These are phyloP conservation scores for Candida krabiensis DNA, from an alignment of 805 yeast genomes.

Conservation along the genomic window DNA sequence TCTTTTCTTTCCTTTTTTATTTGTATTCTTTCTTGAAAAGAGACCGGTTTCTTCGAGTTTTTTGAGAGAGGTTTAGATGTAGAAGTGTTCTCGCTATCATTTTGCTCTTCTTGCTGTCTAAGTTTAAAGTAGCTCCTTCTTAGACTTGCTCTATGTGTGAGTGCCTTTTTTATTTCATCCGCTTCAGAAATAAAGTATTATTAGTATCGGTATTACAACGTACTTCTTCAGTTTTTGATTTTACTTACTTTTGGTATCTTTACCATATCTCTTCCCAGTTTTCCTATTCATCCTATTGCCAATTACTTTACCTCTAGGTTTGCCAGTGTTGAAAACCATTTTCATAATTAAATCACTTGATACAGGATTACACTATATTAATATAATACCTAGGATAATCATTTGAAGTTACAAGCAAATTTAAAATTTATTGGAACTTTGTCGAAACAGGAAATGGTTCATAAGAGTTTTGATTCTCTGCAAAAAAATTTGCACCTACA, in stretches of 20 bases:
- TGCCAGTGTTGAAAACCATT: not conserved
- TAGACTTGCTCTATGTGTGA: conserved; percentile 77
- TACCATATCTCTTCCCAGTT: conserved; percentile 22
- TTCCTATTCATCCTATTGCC: not conserved
- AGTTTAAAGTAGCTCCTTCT: conserved; percentile 80
- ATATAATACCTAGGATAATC: no score
- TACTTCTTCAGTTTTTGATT: no score
- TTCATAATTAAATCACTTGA: not conserved
- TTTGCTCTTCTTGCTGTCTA: conserved; percentile 67
- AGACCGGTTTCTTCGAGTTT: conserved; percentile 35
- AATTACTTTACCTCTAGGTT: not conserved
- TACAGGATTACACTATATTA: no score
- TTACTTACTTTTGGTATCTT: conserved; percentile 29
- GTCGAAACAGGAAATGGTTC: no score
- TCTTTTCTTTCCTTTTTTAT: conserved; percentile 47
- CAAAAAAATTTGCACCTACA: conserved; percentile 2
- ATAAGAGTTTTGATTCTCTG: no score
- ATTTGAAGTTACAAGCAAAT: no score
- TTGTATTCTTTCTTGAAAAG: conserved; percentile 46
- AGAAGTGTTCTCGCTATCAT: conserved; percentile 23
- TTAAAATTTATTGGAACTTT: no score
- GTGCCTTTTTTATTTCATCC: conserved; percentile 73
- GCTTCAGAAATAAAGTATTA: conserved; percentile 17
- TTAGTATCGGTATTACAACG: conserved; percentile 1
- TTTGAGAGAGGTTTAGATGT: conserved; percentile 23